Evolutionary conservation across 768 basidiomycete genomes (phyloP).

Genomic region (Phaffia australis): DNA sequence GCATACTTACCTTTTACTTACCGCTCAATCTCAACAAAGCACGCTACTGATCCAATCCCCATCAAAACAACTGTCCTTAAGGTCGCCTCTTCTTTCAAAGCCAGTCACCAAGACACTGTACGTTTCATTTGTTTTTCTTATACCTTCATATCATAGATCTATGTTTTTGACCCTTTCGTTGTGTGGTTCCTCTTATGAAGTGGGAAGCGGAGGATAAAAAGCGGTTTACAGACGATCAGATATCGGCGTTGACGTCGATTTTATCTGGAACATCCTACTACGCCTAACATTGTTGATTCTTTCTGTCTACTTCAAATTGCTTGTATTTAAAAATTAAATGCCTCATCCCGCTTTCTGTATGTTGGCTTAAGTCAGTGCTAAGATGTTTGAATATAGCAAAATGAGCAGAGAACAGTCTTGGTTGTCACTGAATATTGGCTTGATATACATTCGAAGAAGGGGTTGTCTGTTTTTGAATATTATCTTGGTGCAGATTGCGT

Average conservation of each 20-base stretch:
- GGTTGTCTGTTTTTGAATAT: no score
- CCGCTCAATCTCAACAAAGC: constrained; percentile 55
- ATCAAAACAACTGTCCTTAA: constrained; percentile 58
- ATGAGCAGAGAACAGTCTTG: no score
- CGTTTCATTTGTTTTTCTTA: constrained; percentile 10
- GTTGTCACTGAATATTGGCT: no score
- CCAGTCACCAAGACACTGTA: constrained; percentile 47
- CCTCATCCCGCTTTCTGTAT: no score
- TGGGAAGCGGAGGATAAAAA: constrained; percentile 76
- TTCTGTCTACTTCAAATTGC: no score
- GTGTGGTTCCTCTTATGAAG: constrained; percentile 18
- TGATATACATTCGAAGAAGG: no score
- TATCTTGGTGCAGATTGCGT: no score
- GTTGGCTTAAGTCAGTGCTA: no score
- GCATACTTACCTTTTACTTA: not conserved
- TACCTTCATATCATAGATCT: not conserved
- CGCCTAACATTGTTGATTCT: not conserved
- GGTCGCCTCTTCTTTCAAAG: constrained; percentile 52
- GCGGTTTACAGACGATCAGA: constrained; percentile 76
- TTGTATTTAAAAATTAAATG: no score
- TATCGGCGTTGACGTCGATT: constrained; percentile 76
- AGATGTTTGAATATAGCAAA: no score
- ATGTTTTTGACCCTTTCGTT: no score
- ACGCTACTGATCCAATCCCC: constrained; percentile 78
- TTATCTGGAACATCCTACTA: constrained; percentile 78